These are phyloP conservation scores for Ensete glaucum DNA, from an alignment of 176 grass and related monocot species.

Conservation along the genomic window DNA sequence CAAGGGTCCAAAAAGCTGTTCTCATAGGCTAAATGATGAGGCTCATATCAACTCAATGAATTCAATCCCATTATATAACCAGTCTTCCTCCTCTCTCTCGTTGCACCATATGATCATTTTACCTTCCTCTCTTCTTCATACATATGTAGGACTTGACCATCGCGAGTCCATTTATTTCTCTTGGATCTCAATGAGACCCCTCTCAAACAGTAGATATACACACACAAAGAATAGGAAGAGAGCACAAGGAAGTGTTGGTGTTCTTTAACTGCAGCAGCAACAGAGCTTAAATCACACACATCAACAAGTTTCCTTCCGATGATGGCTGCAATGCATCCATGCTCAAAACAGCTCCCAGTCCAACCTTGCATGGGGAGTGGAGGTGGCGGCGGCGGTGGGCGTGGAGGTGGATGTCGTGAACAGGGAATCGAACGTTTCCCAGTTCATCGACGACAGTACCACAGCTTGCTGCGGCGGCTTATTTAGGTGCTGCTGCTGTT, in stretches of 20 bases:
- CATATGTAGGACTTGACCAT: not conserved
- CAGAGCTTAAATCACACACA: slow-evolving; percentile 10
- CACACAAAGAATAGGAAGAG: not conserved
- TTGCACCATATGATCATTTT: too few species aligned
- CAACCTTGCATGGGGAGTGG: slow-evolving; percentile 31
- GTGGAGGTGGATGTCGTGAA: slow-evolving; percentile 56
- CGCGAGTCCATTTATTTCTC: not conserved
- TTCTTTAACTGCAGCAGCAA: slow-evolving; percentile 2
- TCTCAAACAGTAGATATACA: not conserved
- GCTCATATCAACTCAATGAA: too few species aligned
- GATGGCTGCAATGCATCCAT: slow-evolving; percentile 9
- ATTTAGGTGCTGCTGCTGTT: too few species aligned
- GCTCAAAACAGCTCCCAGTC: slow-evolving; percentile 71
- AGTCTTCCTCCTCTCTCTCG: too few species aligned
- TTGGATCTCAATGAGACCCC: not conserved
- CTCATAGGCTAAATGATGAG: too few species aligned
- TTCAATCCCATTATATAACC: too few species aligned
- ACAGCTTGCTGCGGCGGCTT: not conserved
- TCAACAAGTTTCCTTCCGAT: not conserved
- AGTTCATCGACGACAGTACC: slow-evolving; percentile 26
- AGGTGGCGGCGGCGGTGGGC: slow-evolving; percentile 40
- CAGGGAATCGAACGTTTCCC: slow-evolving; percentile 80
- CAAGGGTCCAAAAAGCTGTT: too few species aligned
- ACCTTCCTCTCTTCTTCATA: too few species aligned
- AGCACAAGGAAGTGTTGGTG: slow-evolving; percentile 4